A percentile compares a stretch with the other conserved stretches of the same genome.
Conservation (phyloP, 2,329 filamentous ascomycete species). For the Pezicula neosporulosa region DNA sequence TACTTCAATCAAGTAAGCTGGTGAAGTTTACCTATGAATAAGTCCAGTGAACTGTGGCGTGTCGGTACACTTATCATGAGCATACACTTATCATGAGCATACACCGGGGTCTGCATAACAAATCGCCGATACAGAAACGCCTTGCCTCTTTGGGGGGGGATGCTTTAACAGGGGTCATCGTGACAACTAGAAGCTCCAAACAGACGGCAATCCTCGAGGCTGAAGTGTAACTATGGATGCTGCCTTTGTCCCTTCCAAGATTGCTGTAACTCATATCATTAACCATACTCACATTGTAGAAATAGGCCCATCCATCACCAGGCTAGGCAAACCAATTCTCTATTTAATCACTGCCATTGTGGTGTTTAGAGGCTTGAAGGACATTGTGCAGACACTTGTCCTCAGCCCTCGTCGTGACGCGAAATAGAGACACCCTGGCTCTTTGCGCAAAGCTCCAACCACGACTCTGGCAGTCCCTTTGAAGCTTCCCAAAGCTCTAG, state of each 20-base stretch:
- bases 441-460: not conserved
- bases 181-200: not conserved
- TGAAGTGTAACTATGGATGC: constrained; percentile 22
- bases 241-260: constrained; percentile 35
- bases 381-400: constrained; percentile 35
- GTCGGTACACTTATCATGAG: too few species aligned
- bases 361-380: constrained; percentile 29
- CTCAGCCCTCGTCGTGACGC: constrained; percentile 14
- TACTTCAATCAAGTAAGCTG: too few species aligned
- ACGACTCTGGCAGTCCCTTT: constrained; percentile 2
- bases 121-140: too few species aligned
- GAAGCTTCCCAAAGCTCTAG: not conserved
- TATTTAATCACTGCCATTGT: constrained; percentile 45
- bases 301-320: constrained; percentile 43
- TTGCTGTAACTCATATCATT: constrained; percentile 42
- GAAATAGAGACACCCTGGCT: constrained; percentile 4
- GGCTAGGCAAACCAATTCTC: constrained; percentile 46
- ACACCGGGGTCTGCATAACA: too few species aligned
- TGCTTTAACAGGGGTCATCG: constrained; percentile 2
- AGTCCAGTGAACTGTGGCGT: too few species aligned
- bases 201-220: not conserved
- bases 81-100: too few species aligned
- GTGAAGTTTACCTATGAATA: too few species aligned
- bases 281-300: constrained; percentile 48
- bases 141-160: not conserved